These are phyloP conservation scores for Aspergillus biplanus DNA, from an alignment of 495 filamentous ascomycete species.

Conservation along the genomic window DNA sequence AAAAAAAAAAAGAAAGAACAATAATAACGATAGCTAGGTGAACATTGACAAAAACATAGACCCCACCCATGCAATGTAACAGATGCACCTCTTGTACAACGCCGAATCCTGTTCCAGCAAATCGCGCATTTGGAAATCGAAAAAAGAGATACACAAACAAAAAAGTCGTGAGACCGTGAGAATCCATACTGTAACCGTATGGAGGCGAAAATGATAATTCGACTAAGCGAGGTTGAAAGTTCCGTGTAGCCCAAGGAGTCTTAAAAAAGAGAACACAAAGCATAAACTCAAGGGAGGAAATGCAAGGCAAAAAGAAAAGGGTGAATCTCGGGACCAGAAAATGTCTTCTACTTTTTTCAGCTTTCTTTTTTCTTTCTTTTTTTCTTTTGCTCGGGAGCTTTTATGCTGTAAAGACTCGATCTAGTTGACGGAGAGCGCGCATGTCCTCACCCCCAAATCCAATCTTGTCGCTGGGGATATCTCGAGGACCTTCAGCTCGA, in stretches of 20 bases:
- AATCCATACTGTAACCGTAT: slow-evolving; percentile 9
- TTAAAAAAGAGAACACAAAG: too few species aligned
- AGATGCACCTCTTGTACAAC: slow-evolving; percentile 29
- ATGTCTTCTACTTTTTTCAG: too few species aligned
- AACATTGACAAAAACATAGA: slow-evolving; percentile 11
- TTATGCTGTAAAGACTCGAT: slow-evolving; percentile 52
- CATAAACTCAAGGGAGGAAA: neutral
- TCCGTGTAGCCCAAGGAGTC: too few species aligned
- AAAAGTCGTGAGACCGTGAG: slow-evolving; percentile 13
- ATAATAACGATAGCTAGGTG: neutral
- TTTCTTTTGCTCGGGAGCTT: neutral
- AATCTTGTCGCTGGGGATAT: slow-evolving; percentile 67
- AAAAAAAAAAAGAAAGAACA: slow-evolving; percentile 2
- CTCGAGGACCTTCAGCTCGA: slow-evolving; percentile 55
- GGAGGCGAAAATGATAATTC: neutral
- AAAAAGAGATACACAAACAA: slow-evolving; percentile 6
- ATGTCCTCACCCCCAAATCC: slow-evolving; percentile 66
- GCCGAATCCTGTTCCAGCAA: slow-evolving; percentile 22
- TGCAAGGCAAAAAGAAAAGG: slow-evolving; percentile 10
- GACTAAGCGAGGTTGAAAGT: neutral
- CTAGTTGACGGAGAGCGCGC: slow-evolving; percentile 65
- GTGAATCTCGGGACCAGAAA: neutral
- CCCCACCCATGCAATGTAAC: slow-evolving; percentile 23
- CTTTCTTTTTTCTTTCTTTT: too few species aligned
- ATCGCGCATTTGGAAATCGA: slow-evolving; percentile 7